These are phyloP conservation scores for Hirschfeldia incana DNA, from an alignment of 345 rosid genomes.

Conservation along the genomic window DNA sequence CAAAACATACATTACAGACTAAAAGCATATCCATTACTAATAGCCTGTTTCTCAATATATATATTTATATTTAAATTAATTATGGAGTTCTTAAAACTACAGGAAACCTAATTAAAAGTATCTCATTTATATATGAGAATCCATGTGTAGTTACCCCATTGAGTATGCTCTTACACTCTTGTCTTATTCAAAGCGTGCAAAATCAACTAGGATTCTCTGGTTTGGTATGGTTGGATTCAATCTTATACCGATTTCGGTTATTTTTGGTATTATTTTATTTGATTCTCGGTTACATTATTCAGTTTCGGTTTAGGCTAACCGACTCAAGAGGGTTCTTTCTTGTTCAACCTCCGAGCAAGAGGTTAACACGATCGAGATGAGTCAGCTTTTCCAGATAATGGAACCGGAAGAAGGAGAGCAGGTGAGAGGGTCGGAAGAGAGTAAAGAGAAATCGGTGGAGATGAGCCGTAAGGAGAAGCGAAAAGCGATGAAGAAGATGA, in stretches of 20 bases:
- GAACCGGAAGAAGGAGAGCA: neutral
- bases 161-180: too few relatives aligned
- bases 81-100: too few relatives aligned
- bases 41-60: too few relatives aligned
- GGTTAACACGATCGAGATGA: constrained; percentile 8
- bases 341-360: constrained; percentile 5
- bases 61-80: too few relatives aligned
- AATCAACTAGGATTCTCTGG: neutral
- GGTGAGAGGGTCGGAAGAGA: constrained; percentile 13
- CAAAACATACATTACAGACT: too few relatives aligned
- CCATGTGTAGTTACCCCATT: too few relatives aligned
- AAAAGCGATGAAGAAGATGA: constrained; percentile 78
- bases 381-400: constrained; percentile 5
- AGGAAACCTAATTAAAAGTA: too few relatives aligned
- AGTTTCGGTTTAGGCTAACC: constrained; percentile 22
- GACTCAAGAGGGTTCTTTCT: neutral
- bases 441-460: constrained; percentile 21
- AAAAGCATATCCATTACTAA: too few relatives aligned
- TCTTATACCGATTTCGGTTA: neutral
- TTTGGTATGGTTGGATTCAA: neutral
- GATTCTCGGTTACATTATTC: neutral
- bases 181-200: too few relatives aligned
- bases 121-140: too few relatives aligned
- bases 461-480: constrained; percentile 71
- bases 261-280: neutral